Evolutionary conservation across 768 basidiomycete genomes (phyloP), one percentile per base, ranked within the genome.

Genomic region (Auriculariales sp.): DNA sequence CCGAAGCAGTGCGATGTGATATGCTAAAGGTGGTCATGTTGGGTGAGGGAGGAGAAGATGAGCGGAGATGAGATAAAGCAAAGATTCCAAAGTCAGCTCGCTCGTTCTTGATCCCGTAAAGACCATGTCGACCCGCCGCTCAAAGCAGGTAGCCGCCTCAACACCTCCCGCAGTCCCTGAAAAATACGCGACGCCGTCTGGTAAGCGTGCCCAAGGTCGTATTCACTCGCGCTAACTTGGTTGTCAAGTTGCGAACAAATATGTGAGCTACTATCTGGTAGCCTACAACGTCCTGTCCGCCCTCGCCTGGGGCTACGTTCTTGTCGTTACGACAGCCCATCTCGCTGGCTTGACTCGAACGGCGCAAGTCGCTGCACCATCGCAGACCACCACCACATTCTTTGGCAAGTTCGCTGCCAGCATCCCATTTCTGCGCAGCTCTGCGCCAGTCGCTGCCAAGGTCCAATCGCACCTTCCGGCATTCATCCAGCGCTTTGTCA

Each of bases 241-340:
- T n/a, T n/a, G n/a, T 39, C 25, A 17, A 17, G 52, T 27, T 14
- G 25, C 53, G n/a, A 22, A 44, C 9, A 14, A 27, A 30, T 14
- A n/a, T 15, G 52, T 64, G 29, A 61, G 58, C 49, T 67, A 65
- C 61, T 95, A 94, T 67, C 73, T 97, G 3, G 57, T 86, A 49
- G 61, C 67, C 0, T 97, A 92, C 73, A 95, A 97, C 66, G 56
- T 73, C 54, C 58, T 81, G 30, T 91, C 89, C 0, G 69, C 82
- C 0, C 44, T 78, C 12, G 83, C 81, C 39, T 97, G 93, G 93
- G 62, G 64, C 0, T 77, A 77, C 63, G 65, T 94, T 52, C 79
- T 94, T 56, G 52, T 69, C 59, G 60, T 68, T 46, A 76, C 77
- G 50, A 49, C 79, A 55, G 55, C 64, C 53, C 75, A 78, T 57